These are phyloP conservation scores for Russula ochroleuca DNA, from an alignment of 768 basidiomycete genomes.

Conservation along the genomic window DNA sequence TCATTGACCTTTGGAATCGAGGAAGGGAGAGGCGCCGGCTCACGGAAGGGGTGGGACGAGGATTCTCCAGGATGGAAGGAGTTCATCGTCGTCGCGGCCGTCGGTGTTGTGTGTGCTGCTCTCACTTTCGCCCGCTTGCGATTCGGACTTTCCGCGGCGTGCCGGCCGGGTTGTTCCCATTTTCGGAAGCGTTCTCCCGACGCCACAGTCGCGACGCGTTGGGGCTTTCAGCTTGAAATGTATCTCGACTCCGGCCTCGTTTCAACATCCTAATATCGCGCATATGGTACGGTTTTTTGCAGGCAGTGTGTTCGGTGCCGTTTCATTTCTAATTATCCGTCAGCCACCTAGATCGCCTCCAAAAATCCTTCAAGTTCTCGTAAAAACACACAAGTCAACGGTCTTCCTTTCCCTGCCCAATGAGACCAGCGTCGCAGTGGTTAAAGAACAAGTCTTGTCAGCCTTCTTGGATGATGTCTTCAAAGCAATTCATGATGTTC, in stretches of 20 bases:
- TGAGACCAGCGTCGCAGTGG: constrained; percentile 48
- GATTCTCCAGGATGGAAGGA: constrained; percentile 47
- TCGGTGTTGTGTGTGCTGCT: constrained; percentile 20
- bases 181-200: not conserved
- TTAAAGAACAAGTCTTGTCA: constrained; percentile 60
- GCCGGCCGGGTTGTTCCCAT: constrained; percentile 2
- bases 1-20: constrained; percentile 78
- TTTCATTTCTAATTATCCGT: not conserved
- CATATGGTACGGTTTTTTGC: constrained; percentile 17
- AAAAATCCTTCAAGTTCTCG: constrained; percentile 61
- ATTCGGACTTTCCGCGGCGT: not conserved
- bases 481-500: constrained; percentile 35
- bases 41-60: constrained; percentile 50
- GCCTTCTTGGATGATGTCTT: constrained; percentile 53
- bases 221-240: not conserved
- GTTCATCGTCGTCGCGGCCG: constrained; percentile 43
- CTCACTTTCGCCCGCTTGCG: not conserved
- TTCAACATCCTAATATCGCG: not conserved
- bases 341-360: constrained; percentile 54
- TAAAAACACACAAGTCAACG: constrained; percentile 71
- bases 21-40: constrained; percentile 62
- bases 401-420: constrained; percentile 56
- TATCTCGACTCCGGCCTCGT: not conserved
- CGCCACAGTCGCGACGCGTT: constrained; percentile 19
- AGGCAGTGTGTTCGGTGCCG: not conserved